A percentile compares a stretch with the other conserved stretches of the same genome.
Evolutionary conservation across 805 yeast species (phyloP).

Genomic region (Candida caryicola): DNA sequence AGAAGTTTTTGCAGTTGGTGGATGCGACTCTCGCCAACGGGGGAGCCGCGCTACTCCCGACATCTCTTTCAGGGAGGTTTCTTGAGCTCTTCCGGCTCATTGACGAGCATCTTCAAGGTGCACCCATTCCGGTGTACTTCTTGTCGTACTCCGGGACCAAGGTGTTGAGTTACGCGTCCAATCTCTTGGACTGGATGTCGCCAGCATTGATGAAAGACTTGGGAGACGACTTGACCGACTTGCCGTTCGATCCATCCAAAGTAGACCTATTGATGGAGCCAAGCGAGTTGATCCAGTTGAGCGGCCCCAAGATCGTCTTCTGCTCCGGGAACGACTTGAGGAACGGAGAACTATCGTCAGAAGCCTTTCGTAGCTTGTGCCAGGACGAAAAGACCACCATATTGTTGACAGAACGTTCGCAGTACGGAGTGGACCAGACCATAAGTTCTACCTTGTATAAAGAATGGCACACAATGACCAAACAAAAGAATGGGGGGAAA

Average conservation of each 20-base stretch:
- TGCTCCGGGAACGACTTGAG: conserved; percentile 67
- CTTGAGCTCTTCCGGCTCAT: conserved; percentile 73
- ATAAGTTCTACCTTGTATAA: conserved; percentile 48
- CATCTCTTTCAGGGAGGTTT: conserved; percentile 75
- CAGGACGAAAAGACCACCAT: conserved; percentile 65
- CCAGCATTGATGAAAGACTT: conserved; percentile 61
- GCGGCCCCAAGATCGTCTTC: conserved; percentile 77
- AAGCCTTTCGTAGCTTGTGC: conserved; percentile 54
- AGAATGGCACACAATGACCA: conserved; percentile 51
- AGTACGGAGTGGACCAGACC: conserved; percentile 36
- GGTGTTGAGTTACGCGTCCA: conserved; percentile 74
- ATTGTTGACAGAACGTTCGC: conserved; percentile 68
- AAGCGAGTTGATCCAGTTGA: conserved; percentile 50
- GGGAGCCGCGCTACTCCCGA: conserved; percentile 81
- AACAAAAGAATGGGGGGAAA: conserved; percentile 30
- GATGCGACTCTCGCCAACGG: conserved; percentile 68
- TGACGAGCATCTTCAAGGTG: conserved; percentile 60
- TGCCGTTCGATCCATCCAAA: conserved; percentile 75
- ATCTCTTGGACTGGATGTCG: conserved; percentile 96
- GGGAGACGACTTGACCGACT: conserved; percentile 46
- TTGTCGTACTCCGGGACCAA: conserved; percentile 79
- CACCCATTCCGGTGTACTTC: conserved; percentile 68
- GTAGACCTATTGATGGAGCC: conserved; percentile 54
- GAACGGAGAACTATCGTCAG: conserved; percentile 59
- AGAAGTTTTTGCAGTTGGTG: conserved; percentile 58